Percentiles rank a stretch among this genome's conserved stretches.
These are phyloP conservation scores for Cryptococcus sp. DNA, from an alignment of 1,284 basidiomycete genomes.

Conservation along the genomic window DNA sequence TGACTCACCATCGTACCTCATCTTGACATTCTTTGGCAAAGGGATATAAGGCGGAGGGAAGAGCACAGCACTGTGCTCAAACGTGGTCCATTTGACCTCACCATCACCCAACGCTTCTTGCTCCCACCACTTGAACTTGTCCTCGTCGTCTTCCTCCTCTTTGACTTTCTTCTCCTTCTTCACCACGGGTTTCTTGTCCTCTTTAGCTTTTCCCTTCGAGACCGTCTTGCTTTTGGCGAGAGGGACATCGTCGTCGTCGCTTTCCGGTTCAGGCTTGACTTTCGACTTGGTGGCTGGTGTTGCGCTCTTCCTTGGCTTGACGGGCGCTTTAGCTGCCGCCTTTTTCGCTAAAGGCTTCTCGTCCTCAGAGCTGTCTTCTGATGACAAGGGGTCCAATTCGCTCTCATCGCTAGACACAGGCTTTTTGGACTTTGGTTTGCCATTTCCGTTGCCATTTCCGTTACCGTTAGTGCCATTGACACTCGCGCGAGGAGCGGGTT, in stretches of 20 bases:
- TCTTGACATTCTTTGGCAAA: constrained; percentile 80
- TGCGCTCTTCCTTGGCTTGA: constrained; percentile 21
- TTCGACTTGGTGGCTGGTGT: constrained; percentile 27
- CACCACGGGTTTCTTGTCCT: constrained; percentile 55
- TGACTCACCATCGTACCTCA: constrained; percentile 87
- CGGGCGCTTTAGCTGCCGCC: constrained; percentile 17
- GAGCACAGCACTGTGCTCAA: constrained; percentile 91
- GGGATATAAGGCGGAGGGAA: constrained; percentile 94
- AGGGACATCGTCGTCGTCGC: constrained; percentile 46
- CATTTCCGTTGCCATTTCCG: constrained; percentile 38
- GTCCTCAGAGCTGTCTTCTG: constrained; percentile 64
- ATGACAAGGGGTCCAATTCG: constrained; percentile 53
- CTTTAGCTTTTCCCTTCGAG: constrained; percentile 51
- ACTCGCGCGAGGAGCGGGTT: constrained; percentile 60
- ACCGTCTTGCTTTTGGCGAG: constrained; percentile 51
- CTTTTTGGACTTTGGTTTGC: constrained; percentile 19
- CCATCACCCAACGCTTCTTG: constrained; percentile 68
- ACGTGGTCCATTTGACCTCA: constrained; percentile 83
- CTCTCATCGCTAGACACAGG: constrained; percentile 15
- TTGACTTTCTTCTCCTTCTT: constrained; percentile 60
- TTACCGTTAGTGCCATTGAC: constrained; percentile 13
- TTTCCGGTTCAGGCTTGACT: constrained; percentile 63
- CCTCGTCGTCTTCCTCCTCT: constrained; percentile 42
- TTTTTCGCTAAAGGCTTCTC: constrained; percentile 64
- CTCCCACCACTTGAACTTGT: constrained; percentile 78